Conservation (phyloP, 1,284 basidiomycete genomes). For the Chalciporus piperatoides region DNA sequence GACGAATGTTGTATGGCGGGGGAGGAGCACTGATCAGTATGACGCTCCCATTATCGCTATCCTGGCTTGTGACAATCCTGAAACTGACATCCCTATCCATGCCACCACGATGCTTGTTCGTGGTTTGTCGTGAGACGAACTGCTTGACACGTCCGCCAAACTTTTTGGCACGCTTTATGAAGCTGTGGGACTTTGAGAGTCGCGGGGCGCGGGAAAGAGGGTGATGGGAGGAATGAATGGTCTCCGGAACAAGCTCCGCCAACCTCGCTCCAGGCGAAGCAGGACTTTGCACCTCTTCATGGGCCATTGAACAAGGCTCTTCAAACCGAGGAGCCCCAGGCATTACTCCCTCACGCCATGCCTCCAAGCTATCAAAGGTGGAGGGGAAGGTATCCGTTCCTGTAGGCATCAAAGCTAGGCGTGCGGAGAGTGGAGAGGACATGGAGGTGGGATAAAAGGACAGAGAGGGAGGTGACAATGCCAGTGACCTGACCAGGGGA, state of each 20-base stretch:
- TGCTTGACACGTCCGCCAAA: conserved; percentile 29
- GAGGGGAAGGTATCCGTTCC: conserved; percentile 33
- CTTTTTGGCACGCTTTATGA: conserved; percentile 29
- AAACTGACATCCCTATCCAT: conserved; percentile 24
- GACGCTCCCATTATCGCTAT: conserved; percentile 32
- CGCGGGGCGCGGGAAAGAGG: conserved; percentile 1
- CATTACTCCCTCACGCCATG: conserved; percentile 28
- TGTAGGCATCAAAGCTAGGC: conserved; percentile 23
- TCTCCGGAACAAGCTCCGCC: conserved; percentile 13
- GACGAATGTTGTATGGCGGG: conserved; percentile 22
- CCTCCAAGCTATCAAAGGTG: conserved; percentile 26
- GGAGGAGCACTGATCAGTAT: conserved; percentile 31
- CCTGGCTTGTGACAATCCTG: conserved; percentile 22
- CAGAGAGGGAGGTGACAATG: conserved; percentile 10
- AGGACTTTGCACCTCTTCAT: conserved; percentile 11
- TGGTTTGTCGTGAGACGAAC: conserved; percentile 18
- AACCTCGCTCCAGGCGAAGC: neutral
- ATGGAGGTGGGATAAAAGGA: conserved; percentile 17
- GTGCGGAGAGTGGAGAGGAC: conserved; percentile 13
- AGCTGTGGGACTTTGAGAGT: conserved; percentile 14
- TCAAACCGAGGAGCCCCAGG: conserved; percentile 21
- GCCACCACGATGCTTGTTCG: conserved; percentile 11
- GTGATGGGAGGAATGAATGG: conserved; percentile 1
- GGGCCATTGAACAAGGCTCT: conserved; percentile 11
- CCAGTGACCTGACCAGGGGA: conserved; percentile 18